A percentile compares a stretch with the other conserved stretches of the same genome.
phyloP scores from a whole-genome alignment of 345 rosid genomes.

The Excoecaria cochinchinensis region DNA sequence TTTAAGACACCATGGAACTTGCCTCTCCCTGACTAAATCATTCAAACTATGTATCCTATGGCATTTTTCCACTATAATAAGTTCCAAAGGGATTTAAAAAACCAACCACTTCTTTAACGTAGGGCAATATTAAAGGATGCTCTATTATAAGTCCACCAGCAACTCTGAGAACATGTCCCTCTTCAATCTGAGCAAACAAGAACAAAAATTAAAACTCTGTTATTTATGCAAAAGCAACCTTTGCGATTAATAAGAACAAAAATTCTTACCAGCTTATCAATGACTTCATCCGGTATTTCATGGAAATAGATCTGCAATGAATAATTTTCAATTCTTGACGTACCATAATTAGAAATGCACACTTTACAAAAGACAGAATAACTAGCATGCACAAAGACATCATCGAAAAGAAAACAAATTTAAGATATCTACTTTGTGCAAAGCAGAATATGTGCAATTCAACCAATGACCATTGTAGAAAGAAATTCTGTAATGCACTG shows the following conservation, averaged over 20 bases:
- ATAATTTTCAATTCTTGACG: conserved; percentile 5
- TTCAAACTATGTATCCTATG: neutral
- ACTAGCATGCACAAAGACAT: neutral
- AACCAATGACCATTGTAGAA: neutral
- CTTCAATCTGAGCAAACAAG: conserved; percentile 53
- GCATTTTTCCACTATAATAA: neutral
- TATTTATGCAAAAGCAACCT: conserved; percentile 2
- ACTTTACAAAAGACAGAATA: neutral
- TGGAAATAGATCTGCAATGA: conserved; percentile 73
- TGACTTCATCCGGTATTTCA: conserved; percentile 75
- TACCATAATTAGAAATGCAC: neutral
- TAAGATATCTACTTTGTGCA: neutral
- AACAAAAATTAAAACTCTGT: neutral
- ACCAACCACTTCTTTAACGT: conserved; percentile 75
- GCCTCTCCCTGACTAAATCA: neutral
- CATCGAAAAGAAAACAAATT: neutral
- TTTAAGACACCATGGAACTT: neutral
- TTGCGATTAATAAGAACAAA: neutral
- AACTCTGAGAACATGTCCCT: conserved; percentile 65
- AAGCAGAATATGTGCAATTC: neutral
- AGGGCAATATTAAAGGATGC: conserved; percentile 69
- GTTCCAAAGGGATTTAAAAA: conserved; percentile 13
- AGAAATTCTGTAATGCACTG: neutral
- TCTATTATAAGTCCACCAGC: conserved; percentile 85
- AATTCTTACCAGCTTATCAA: conserved; percentile 69